Base-by-base conservation (phyloP, 805 yeast genomes). In the Maudiozyma pseudohumilis region DNA sequence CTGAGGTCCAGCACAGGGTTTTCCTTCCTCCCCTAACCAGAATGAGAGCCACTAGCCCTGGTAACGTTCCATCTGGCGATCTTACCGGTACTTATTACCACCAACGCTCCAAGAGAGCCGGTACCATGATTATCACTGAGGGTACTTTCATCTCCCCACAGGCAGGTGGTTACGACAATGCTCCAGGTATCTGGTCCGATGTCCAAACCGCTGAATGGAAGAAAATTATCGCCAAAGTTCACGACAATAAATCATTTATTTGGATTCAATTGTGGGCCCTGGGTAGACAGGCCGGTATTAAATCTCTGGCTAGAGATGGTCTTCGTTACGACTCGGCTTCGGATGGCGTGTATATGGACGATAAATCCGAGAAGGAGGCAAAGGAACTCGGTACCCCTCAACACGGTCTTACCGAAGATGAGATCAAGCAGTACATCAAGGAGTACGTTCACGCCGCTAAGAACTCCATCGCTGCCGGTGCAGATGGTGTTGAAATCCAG, bases 401-500 rank as follows among this genome's bases (percentile, higher is more conserved):
- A 40, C 64, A 52, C 29, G 55, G 55, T 24, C n/a, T 52, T 18
- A 48, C 55, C 20, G 43, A 45, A 34, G 49, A 43, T 26, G 63
- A 53, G 53, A 52, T 74, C 47, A 55, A 67, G 37, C 60, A 64
- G 33, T 62, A 61, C 39, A 57, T 65, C 20, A 45, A 57, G 31
- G 63, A 65, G 34, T 74, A 54, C 44, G 69, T 62, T 8, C 44
- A 46, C 3, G 72, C 75, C 28, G 75, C 79, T 13, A 56, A 55
- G 46, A 54, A 52, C 29, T 34, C 59, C n/a, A 39, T 61, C 24
- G 53, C 45, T 8, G 54, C 56, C 9, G 65, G 64, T 29, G 64
- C 64, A 34, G 84, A 79, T 54, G 77, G 76, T 41, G 70, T 80
- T 24, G 84, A 80, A 55, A 57, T 80, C 34, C 86, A 78, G 52